Base-by-base conservation (phyloP, 306 rosid genomes). In the Malus asiatica region DNA sequence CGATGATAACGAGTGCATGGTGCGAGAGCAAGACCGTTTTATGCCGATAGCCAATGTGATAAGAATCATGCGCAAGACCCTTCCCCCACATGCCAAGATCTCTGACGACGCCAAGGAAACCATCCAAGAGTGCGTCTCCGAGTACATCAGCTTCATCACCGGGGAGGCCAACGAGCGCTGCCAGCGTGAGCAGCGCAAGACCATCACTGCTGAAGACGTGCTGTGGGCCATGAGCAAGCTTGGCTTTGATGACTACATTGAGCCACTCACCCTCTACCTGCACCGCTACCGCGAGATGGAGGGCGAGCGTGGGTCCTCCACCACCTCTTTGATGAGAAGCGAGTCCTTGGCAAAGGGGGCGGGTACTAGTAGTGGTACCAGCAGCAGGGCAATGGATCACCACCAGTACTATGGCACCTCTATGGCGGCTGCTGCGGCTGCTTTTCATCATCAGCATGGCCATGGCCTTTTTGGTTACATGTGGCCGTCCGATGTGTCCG, bases 21-120 rank as follows among this genome's bases (percentile, higher is more conserved):
- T 92, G 57, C 79, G 96, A 40, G 97, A 92, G 80, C 97, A 92
- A 79, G 97, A 92, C 83, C 81, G 96, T 45, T 92, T 88, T 89
- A 92, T 93, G 97, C 98, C 98, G 6, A 93, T 93, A 3, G 98
- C 97, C 8, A 93, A 93, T 35, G 96, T 93, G 79, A 90, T 86
- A n/a, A 79, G 98, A 74, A 87, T 93, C 59, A 93, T 93, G 98
- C 80, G 96, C 2, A 91, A 88, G 92, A 93, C 90, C 66, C 84
- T 93, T 0, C 98, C 98, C 0, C 86, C 89, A 0, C 96, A 87
- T 8, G 98, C 93, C 1, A 93, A 93, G 42, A 91, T 93, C 58
- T 84, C 97, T 0, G 96, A 93, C 23, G 98, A 93, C 18, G 96
- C 97, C 2, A 93, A 93, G 64, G 96, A 93, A 20, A 91, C 93